Evolutionary conservation across 1,139 yeast species (phyloP).

Genomic region (Blastobotrys ciferrii): DNA sequence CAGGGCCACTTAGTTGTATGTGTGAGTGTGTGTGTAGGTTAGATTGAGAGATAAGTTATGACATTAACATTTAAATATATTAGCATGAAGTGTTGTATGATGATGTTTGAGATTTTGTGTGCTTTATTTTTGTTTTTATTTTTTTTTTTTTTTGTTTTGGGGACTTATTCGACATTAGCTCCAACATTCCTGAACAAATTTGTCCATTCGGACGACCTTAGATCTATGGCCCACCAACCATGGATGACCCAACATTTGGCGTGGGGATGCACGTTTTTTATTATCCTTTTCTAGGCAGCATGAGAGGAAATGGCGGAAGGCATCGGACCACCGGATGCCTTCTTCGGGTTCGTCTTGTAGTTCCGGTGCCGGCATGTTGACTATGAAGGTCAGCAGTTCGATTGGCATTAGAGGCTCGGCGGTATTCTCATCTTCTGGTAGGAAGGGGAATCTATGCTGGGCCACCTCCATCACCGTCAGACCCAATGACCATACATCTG

Average conservation of each 20-base stretch:
- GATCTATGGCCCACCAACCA: conserved; percentile 79
- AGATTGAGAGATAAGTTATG: too few relatives aligned
- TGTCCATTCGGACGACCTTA: conserved; percentile 78
- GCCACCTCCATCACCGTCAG: conserved; percentile 90
- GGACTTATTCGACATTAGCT: conserved; percentile 28
- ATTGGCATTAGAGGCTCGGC: conserved; percentile 69
- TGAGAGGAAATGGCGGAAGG: conserved; percentile 78
- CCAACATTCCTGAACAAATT: conserved; percentile 82
- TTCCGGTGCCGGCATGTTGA: conserved; percentile 73
- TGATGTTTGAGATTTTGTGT: neutral
- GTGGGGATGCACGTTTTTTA: conserved; percentile 79
- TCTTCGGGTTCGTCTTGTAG: conserved; percentile 73
- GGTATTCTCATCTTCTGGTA: conserved; percentile 38
- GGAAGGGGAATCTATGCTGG: conserved; percentile 76
- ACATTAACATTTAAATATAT: neutral
- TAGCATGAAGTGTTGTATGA: neutral
- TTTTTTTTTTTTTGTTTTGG: neutral
- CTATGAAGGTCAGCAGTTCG: conserved; percentile 75
- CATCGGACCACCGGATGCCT: conserved; percentile 75
- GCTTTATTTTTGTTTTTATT: neutral
- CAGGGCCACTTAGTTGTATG: too few relatives aligned
- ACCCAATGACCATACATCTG: conserved; percentile 96
- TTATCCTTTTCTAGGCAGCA: conserved; percentile 82
- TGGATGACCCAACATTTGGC: conserved; percentile 89
- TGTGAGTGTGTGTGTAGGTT: too few relatives aligned